Conservation (phyloP, 495 filamentous ascomycete genomes). For the Entonaema liquescens region DNA sequence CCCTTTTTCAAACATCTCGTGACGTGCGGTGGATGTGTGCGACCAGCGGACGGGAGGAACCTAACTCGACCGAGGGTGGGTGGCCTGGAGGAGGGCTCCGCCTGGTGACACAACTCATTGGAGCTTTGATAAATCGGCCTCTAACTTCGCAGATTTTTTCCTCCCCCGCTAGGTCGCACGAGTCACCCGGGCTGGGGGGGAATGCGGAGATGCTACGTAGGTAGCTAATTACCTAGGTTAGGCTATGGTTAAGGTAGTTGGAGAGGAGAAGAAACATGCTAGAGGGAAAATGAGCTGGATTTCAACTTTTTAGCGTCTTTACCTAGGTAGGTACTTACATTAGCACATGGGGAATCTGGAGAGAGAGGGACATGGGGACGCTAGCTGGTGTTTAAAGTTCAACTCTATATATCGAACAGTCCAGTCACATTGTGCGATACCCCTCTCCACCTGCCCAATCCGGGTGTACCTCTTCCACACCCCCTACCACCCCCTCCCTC, state of each 20-base stretch:
- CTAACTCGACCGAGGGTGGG: slow-evolving; percentile 1
- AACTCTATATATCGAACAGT: not conserved
- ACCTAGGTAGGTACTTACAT: too few species aligned
- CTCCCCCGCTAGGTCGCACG: not conserved
- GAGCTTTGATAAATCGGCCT: too few species aligned
- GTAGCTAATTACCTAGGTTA: not conserved
- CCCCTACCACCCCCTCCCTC: too few species aligned
- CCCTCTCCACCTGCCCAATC: slow-evolving; percentile 38
- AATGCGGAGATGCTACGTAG: not conserved
- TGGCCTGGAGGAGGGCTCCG: not conserved
- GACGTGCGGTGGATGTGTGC: slow-evolving; percentile 16
- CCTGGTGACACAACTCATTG: not conserved
- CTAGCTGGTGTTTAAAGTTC: slow-evolving; percentile 3
- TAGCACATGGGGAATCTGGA: too few species aligned
- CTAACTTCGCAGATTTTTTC: not conserved
- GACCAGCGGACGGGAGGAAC: slow-evolving; percentile 3
- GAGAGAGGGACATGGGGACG: too few species aligned
- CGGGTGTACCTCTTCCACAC: slow-evolving; percentile 4
- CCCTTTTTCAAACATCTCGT: slow-evolving; percentile 22
- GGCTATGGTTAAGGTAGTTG: not conserved
- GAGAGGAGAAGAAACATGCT: not conserved
- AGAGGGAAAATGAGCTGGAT: too few species aligned
- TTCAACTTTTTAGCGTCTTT: too few species aligned
- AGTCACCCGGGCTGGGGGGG: not conserved
- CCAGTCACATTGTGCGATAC: slow-evolving; percentile 29